Percentiles rank a stretch among this genome's conserved stretches.
These are phyloP conservation scores for Prunus kanzakura DNA, from an alignment of 306 rosid species.

Conservation along the genomic window DNA sequence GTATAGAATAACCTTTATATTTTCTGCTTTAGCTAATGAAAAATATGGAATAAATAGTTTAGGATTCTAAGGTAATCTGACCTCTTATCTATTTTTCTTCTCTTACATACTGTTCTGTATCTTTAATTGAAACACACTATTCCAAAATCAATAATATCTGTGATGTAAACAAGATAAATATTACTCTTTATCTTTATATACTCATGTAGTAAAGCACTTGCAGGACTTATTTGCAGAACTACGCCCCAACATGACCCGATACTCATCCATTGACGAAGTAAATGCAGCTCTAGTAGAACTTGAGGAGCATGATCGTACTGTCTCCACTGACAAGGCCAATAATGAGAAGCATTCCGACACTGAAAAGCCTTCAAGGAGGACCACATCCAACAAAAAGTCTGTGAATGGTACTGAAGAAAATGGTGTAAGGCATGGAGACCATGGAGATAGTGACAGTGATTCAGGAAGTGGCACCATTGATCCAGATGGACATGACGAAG, in stretches of 20 bases:
- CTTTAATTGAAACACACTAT: slow-evolving; percentile 13
- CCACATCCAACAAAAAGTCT: slow-evolving; percentile 32
- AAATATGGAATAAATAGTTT: neutral
- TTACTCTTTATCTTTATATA: neutral
- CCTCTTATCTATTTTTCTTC: neutral
- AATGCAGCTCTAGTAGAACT: slow-evolving; percentile 84
- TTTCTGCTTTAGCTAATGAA: neutral
- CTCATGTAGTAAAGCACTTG: slow-evolving; percentile 21
- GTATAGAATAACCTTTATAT: neutral
- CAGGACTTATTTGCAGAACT: slow-evolving; percentile 95
- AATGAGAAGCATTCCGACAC: slow-evolving; percentile 70
- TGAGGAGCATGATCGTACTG: slow-evolving; percentile 69
- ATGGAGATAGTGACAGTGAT: slow-evolving; percentile 71
- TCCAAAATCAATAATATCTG: neutral
- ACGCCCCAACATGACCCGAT: slow-evolving; percentile 90
- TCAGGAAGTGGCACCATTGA: slow-evolving; percentile 77
- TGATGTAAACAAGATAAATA: neutral
- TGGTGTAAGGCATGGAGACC: slow-evolving; percentile 60
- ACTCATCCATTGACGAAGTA: slow-evolving; percentile 74
- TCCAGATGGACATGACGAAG: slow-evolving; percentile 77
- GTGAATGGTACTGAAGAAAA: slow-evolving; percentile 64
- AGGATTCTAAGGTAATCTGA: neutral
- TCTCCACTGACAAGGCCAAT: slow-evolving; percentile 60
- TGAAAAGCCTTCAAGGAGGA: slow-evolving; percentile 58
- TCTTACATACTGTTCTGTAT: neutral